Evolutionary conservation across 2,329 filamentous ascomycete species (phyloP), one percentile per base, ranked within the genome.

Genomic region (Aspergillus thermomutatus): DNA sequence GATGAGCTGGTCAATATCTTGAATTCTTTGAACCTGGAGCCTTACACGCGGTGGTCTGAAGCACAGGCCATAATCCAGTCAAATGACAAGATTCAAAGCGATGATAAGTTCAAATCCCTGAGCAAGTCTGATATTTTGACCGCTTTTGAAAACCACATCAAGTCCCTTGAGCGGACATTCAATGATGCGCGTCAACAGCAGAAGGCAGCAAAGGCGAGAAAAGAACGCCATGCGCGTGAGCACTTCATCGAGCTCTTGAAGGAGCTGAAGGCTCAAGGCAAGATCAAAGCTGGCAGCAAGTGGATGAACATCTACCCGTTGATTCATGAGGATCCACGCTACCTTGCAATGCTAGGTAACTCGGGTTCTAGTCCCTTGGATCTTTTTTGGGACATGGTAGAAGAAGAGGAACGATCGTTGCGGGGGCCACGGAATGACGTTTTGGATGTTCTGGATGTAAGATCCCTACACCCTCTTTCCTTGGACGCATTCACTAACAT

Each of bases 131-230:
- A 99, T 75, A 86, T 97, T 71, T 82, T 99, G 77, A 92, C 86
- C 69, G 89, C 90, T 58, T 99, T 97, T 75, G 92, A 97, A 77
- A 91, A 89, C 69, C 93, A 97, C 71, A 94, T 97, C 80, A 96
- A 95, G 77, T 83, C 87, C 56, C 82, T 97, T 62, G 94, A 99
- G 76, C 89, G 92, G 60, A 86, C 86, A 52, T 92, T 96, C 78
- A 97, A 97, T 75, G 92, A 97, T 71, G 85, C 87, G 49, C 88
- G 90, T 61, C 94, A 99, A 75, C 86, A 90, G 65, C 87, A 94
- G 68, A 96, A 96, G 79, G 88, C 87, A 59, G 83, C 83, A 65
- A 93, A 90, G 74, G 83, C 86, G 54, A 87, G 94, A 58, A 84
- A 87, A 64, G 92, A 97, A 72, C 90, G 94, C 61, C 90, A 92